phyloP scores from a whole-genome alignment of 345 rosid species.

The Salix suchowensis region DNA sequence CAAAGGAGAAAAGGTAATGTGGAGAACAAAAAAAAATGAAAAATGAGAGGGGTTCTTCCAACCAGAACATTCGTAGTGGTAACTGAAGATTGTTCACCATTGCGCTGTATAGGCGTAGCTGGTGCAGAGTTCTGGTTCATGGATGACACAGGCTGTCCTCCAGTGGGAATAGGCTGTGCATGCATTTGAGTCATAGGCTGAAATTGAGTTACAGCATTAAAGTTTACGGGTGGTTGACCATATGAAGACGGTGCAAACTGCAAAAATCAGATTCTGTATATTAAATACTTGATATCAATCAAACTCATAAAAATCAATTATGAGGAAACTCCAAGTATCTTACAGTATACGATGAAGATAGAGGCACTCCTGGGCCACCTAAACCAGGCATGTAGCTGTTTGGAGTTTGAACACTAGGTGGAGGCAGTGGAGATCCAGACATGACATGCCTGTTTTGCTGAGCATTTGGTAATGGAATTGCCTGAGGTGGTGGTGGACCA shows the following conservation, averaged over 20 bases:
- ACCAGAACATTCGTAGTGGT: slow-evolving; percentile 34
- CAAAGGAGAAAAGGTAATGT: neutral
- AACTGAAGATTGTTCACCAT: slow-evolving; percentile 46
- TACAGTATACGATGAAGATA: slow-evolving; percentile 64
- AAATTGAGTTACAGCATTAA: slow-evolving; percentile 41
- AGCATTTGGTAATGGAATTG: slow-evolving; percentile 43
- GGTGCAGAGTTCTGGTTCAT: slow-evolving; percentile 38
- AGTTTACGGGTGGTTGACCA: slow-evolving; percentile 42
- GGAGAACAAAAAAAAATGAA: slow-evolving; percentile 1
- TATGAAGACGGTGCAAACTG: slow-evolving; percentile 62
- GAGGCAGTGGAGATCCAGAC: slow-evolving; percentile 50
- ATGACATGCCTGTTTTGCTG: slow-evolving; percentile 44
- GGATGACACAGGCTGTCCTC: slow-evolving; percentile 44
- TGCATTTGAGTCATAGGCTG: slow-evolving; percentile 50
- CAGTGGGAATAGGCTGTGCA: slow-evolving; percentile 41
- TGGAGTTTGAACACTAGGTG: slow-evolving; percentile 47
- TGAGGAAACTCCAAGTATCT: slow-evolving; percentile 18
- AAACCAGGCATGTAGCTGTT: slow-evolving; percentile 46
- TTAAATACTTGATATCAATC: slow-evolving; percentile 9
- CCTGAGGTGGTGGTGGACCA: slow-evolving; percentile 49
- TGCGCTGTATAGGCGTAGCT: slow-evolving; percentile 34
- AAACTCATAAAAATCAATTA: slow-evolving; percentile 14
- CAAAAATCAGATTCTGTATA: slow-evolving; percentile 19
- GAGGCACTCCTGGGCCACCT: slow-evolving; percentile 52
- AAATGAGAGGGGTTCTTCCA: slow-evolving; percentile 17